Evolutionary conservation across 208 protist genomes (phyloP).

Genomic region (Leishmania tarentolae): DNA sequence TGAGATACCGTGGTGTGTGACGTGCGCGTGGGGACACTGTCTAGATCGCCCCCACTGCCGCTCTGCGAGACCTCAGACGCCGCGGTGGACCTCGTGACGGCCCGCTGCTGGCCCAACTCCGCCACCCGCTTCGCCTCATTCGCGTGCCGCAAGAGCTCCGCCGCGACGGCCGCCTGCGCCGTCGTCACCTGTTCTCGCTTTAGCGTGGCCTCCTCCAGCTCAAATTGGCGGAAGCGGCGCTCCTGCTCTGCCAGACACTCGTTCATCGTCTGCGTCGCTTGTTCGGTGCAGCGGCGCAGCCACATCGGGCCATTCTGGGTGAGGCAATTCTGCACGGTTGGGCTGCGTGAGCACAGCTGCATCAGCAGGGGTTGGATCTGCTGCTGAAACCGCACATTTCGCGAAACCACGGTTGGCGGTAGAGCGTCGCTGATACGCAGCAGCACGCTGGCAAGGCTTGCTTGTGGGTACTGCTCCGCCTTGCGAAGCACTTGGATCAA

Average conservation of each 20-base stretch:
- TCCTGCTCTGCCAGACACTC: slow-evolving; percentile 55
- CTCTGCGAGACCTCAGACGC: neutral
- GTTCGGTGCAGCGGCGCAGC: slow-evolving; percentile 38
- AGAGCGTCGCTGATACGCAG: slow-evolving; percentile 58
- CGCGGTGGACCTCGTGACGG: neutral
- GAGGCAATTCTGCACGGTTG: slow-evolving; percentile 28
- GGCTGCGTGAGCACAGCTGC: slow-evolving; percentile 31
- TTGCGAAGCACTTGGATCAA: slow-evolving; percentile 54
- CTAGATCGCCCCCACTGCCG: neutral
- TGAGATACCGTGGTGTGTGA: neutral
- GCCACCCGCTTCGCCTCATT: slow-evolving; percentile 24
- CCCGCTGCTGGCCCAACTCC: slow-evolving; percentile 11
- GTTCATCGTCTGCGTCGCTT: slow-evolving; percentile 38
- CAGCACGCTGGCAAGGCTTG: slow-evolving; percentile 27
- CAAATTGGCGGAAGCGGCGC: slow-evolving; percentile 58
- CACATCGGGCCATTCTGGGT: slow-evolving; percentile 44
- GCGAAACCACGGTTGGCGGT: slow-evolving; percentile 15
- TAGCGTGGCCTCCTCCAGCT: slow-evolving; percentile 53
- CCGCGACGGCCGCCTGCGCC: slow-evolving; percentile 9
- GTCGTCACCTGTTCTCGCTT: slow-evolving; percentile 27
- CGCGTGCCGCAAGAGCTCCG: slow-evolving; percentile 24
- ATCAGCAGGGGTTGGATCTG: slow-evolving; percentile 40
- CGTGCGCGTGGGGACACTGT: neutral
- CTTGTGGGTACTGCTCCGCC: slow-evolving; percentile 34
- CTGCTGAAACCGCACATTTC: slow-evolving; percentile 36